phyloP scores from a whole-genome alignment of 805 yeast genomes.

The Sugiyamaella americana region DNA sequence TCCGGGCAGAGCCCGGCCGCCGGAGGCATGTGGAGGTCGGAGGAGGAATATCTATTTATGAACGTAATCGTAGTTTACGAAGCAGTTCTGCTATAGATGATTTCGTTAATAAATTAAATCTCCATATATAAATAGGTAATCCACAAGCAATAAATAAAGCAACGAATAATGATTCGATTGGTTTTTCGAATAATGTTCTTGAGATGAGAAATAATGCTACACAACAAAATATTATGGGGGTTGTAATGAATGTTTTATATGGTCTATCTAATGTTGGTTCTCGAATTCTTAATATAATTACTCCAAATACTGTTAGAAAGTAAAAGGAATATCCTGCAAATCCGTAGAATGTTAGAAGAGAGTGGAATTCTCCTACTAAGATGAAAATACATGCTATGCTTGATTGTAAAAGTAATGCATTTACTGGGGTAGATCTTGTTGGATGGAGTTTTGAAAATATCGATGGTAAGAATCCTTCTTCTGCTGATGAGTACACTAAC shows the following conservation, averaged over 20 bases:
- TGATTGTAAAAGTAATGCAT: conserved; percentile 32
- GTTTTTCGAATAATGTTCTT: conserved; percentile 30
- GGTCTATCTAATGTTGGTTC: conserved; percentile 35
- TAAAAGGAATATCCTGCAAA: conserved; percentile 31
- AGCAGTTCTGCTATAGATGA: neutral
- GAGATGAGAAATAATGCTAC: conserved; percentile 34
- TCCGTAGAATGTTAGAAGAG: conserved; percentile 36
- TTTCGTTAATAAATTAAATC: conserved; percentile 3
- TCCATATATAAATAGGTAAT: conserved; percentile 27
- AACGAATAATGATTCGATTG: conserved; percentile 29
- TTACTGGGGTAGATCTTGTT: conserved; percentile 29
- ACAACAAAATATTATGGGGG: conserved; percentile 34
- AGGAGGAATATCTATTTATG: too few species aligned
- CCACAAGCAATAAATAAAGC: conserved; percentile 28
- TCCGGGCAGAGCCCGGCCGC: too few species aligned
- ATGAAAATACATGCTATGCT: conserved; percentile 29
- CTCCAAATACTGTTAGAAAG: conserved; percentile 34
- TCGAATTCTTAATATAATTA: conserved; percentile 30
- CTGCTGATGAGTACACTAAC: conserved; percentile 34
- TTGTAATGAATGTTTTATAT: conserved; percentile 32
- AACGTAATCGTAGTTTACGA: too few species aligned
- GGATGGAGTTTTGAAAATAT: conserved; percentile 23
- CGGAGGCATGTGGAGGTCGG: too few species aligned
- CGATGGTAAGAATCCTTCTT: conserved; percentile 31
- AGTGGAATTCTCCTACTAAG: conserved; percentile 34